A percentile compares a stretch with the other conserved stretches of the same genome.
Conservation (phyloP, 2,329 filamentous ascomycete species). For the Orbilia ellipsospora region DNA sequence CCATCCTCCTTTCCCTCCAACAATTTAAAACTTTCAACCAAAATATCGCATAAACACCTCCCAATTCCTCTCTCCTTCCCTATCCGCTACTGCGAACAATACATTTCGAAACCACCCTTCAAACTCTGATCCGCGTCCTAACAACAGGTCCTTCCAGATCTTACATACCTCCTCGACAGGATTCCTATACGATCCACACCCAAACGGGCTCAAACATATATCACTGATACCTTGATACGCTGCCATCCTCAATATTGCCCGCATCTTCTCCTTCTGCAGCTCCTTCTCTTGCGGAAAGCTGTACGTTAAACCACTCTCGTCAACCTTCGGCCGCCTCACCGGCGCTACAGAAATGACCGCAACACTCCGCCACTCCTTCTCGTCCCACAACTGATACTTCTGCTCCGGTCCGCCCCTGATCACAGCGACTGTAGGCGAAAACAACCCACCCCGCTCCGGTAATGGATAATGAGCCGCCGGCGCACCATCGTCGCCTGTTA, state of each 20-base stretch:
- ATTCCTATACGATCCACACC: conserved; percentile 67
- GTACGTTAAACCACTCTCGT: conserved; percentile 74
- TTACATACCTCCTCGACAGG: conserved; percentile 73
- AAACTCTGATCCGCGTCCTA: conserved; percentile 71
- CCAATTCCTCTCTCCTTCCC: conserved; percentile 61
- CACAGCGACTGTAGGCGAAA: conserved; percentile 77
- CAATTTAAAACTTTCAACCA: conserved; percentile 17
- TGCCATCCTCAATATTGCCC: conserved; percentile 76
- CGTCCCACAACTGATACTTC: conserved; percentile 71
- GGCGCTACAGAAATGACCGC: conserved; percentile 79
- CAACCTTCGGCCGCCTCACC: conserved; percentile 78
- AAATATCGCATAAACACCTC: conserved; percentile 56
- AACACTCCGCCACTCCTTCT: conserved; percentile 56
- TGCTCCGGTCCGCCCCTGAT: conserved; percentile 76
- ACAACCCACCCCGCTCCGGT: conserved; percentile 75
- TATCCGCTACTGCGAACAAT: conserved; percentile 70
- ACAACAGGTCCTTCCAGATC: conserved; percentile 74
- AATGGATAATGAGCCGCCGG: conserved; percentile 72
- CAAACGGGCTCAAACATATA: conserved; percentile 72
- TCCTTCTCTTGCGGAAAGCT: conserved; percentile 77
- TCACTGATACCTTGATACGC: conserved; percentile 70
- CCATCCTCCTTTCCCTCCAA: neutral
- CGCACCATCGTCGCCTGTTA: conserved; percentile 67
- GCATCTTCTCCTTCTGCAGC: conserved; percentile 78
- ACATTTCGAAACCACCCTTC: conserved; percentile 72